Conservation (phyloP, 177 flowering plant species). For the Telopea speciosissima region DNA sequence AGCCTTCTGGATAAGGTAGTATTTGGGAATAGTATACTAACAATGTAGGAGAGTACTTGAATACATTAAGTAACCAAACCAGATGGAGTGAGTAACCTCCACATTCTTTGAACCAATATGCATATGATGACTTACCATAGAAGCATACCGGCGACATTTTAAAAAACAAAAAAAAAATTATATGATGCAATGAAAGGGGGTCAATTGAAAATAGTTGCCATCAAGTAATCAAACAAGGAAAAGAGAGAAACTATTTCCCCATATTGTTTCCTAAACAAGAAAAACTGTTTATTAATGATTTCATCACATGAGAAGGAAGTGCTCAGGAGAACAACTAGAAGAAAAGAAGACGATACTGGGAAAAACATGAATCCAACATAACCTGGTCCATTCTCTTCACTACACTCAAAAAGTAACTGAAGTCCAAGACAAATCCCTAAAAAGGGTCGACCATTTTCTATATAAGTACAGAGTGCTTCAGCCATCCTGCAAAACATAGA, state of each 20-base stretch:
- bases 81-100: not conserved
- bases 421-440: constrained; percentile 97
- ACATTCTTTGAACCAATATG: too few species aligned
- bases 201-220: not conserved
- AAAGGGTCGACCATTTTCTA: constrained; percentile 84
- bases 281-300: not conserved
- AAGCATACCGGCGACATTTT: too few species aligned
- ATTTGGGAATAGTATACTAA: too few species aligned
- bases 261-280: not conserved
- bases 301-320: not conserved
- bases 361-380: not conserved
- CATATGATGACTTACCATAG: too few species aligned
- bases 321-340: constrained; percentile 1
- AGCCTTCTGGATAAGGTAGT: not conserved
- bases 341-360: not conserved
- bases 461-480: constrained; percentile 74
- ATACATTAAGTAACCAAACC: not conserved
- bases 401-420: constrained; percentile 89
- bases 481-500: constrained; percentile 57
- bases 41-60: not conserved
- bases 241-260: not conserved
- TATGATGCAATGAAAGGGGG: not conserved
- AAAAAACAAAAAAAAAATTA: too few species aligned
- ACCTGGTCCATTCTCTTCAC: constrained; percentile 98
- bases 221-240: not conserved